Conservation (phyloP, 495 filamentous ascomycete species). For the Penicillium ochrochloron region DNA sequence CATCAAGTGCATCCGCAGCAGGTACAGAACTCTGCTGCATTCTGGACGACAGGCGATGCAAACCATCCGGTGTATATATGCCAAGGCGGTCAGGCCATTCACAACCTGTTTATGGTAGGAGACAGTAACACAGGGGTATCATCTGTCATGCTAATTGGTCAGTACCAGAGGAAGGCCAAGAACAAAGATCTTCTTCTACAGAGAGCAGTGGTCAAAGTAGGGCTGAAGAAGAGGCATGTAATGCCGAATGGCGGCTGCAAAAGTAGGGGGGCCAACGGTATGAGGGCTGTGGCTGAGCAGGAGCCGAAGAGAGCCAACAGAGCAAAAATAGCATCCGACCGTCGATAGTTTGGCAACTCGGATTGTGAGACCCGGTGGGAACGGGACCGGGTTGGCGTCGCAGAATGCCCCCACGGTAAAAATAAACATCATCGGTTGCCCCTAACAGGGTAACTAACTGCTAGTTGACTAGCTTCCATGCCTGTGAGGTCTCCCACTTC, state of each 20-base stretch:
- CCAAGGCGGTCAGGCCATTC: not conserved
- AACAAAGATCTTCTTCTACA: conserved; percentile 1
- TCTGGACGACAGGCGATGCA: not conserved
- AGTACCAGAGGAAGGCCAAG: not conserved
- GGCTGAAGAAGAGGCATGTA: conserved; percentile 2
- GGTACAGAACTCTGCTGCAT: not conserved
- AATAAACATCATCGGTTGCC: not conserved
- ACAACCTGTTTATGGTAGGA: not conserved
- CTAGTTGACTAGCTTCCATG: not conserved
- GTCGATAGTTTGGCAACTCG: conserved; percentile 10
- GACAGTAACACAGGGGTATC: not conserved
- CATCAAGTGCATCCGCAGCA: not conserved
- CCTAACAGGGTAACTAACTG: not conserved
- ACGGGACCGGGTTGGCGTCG: conserved; percentile 6
- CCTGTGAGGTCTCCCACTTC: not conserved
- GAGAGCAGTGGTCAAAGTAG: not conserved
- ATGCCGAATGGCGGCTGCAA: not conserved
- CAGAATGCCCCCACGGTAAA: conserved; percentile 9
- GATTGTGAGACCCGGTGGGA: conserved; percentile 7
- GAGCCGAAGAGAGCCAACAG: not conserved
- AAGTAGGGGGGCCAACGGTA: conserved; percentile 10
- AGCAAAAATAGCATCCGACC: conserved; percentile 5
- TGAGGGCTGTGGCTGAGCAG: conserved; percentile 11
- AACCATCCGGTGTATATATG: not conserved
- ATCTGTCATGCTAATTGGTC: not conserved